Conservation (phyloP, 495 filamentous ascomycete species). For the Penicillium canariense region DNA sequence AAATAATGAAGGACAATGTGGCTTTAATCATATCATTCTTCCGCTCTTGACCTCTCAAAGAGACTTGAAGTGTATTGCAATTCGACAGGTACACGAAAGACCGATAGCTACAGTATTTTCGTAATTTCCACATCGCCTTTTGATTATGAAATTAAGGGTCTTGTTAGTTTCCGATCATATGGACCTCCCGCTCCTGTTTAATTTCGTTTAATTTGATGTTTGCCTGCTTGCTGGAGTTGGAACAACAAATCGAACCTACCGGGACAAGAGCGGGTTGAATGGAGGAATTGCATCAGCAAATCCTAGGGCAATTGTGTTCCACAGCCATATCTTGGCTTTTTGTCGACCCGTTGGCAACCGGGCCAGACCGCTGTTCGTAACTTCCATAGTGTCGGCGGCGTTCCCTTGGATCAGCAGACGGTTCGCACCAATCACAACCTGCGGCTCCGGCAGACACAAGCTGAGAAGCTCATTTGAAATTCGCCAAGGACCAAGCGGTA, state of each 20-base stretch:
- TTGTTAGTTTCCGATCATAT: background rate
- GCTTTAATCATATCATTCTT: too few relatives aligned
- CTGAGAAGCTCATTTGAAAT: background rate
- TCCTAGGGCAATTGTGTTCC: too few relatives aligned
- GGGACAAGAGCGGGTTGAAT: too few relatives aligned
- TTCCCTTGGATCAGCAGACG: background rate
- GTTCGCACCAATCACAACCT: background rate
- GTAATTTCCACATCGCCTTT: too few relatives aligned
- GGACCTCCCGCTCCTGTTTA: background rate
- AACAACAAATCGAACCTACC: too few relatives aligned
- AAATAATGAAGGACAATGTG: too few relatives aligned
- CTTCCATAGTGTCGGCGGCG: background rate
- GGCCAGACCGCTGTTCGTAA: background rate
- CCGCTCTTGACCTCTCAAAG: too few relatives aligned
- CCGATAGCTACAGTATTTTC: too few relatives aligned
- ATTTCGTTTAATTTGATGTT: background rate
- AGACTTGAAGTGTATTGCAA: too few relatives aligned
- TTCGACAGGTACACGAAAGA: too few relatives aligned
- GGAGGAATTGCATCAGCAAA: too few relatives aligned
- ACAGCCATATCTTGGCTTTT: too few relatives aligned
- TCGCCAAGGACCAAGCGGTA: background rate
- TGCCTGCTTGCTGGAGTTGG: background rate
- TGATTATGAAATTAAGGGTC: background rate
- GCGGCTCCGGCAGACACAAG: background rate
- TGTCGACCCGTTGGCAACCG: background rate